A percentile compares a stretch with the other conserved stretches of the same genome.
These are phyloP conservation scores for Tulasnella sp. DNA, from an alignment of 768 basidiomycete genomes.

Conservation along the genomic window DNA sequence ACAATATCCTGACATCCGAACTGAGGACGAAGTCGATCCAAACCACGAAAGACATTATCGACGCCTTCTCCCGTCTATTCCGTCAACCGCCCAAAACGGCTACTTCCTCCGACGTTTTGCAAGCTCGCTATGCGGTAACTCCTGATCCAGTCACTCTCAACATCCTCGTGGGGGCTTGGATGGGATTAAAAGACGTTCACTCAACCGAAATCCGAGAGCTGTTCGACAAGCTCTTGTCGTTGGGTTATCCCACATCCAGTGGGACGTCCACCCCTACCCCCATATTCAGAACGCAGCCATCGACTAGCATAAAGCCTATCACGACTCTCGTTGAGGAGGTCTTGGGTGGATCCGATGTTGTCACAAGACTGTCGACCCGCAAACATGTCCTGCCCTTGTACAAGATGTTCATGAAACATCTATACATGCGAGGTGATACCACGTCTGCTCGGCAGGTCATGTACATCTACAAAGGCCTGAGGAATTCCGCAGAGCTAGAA, in stretches of 20 bases:
- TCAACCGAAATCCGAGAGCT: conserved; percentile 47
- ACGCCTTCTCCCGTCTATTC: background rate
- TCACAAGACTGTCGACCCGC: conserved; percentile 50
- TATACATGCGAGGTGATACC: conserved; percentile 54
- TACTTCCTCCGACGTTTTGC: conserved; percentile 40
- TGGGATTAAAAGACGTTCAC: conserved; percentile 53
- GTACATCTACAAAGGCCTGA: conserved; percentile 27
- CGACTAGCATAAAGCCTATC: conserved; percentile 17
- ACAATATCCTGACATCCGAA: conserved; percentile 53
- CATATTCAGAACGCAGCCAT: conserved; percentile 15
- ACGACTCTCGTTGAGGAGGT: background rate
- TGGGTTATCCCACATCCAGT: conserved; percentile 51
- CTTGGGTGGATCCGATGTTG: conserved; percentile 10
- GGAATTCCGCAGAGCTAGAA: background rate
- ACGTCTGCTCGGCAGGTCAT: conserved; percentile 40
- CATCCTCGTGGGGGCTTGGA: conserved; percentile 58
- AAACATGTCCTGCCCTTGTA: conserved; percentile 65
- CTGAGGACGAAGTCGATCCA: conserved; percentile 37
- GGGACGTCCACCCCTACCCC: background rate
- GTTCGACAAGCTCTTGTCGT: conserved; percentile 61
- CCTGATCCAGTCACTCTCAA: conserved; percentile 71
- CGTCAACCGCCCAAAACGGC: conserved; percentile 32
- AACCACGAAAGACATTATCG: conserved; percentile 48
- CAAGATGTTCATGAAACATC: conserved; percentile 66
- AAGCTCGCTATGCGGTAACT: conserved; percentile 45